Evolutionary conservation across 495 filamentous ascomycete genomes (phyloP).

Genomic region (Penicillium salamii): DNA sequence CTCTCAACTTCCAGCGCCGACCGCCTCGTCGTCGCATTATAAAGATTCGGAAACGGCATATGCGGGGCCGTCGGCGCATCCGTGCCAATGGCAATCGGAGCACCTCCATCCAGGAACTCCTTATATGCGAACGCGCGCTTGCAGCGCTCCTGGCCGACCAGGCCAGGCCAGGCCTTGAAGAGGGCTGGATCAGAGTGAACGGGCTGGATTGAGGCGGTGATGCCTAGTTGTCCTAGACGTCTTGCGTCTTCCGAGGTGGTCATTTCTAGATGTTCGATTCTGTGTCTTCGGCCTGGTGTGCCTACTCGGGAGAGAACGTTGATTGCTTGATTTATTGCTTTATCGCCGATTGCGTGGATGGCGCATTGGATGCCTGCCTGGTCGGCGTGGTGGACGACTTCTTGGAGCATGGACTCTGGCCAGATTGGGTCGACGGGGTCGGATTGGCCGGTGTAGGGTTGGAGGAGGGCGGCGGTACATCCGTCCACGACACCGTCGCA

Average conservation of each 20-base stretch:
- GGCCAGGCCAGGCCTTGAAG: slow-evolving; percentile 55
- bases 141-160: slow-evolving; percentile 53
- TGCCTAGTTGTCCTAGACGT: slow-evolving; percentile 52
- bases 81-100: slow-evolving; percentile 55
- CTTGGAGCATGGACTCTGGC: slow-evolving; percentile 47
- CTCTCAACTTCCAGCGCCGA: slow-evolving; percentile 50
- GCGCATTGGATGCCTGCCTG: slow-evolving; percentile 58
- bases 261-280: slow-evolving; percentile 62
- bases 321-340: slow-evolving; percentile 53
- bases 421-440: slow-evolving; percentile 52
- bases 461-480: slow-evolving; percentile 59
- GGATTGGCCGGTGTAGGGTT: slow-evolving; percentile 53
- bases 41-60: slow-evolving; percentile 52
- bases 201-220: slow-evolving; percentile 62
- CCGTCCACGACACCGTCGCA: slow-evolving; percentile 67
- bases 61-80: slow-evolving; percentile 59
- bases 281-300: slow-evolving; percentile 40
- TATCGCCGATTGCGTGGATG: slow-evolving; percentile 65
- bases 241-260: slow-evolving; percentile 50
- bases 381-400: slow-evolving; percentile 54
- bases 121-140: slow-evolving; percentile 59
- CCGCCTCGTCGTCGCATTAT: slow-evolving; percentile 56
- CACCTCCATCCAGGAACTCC: slow-evolving; percentile 56
- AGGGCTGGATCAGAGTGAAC: slow-evolving; percentile 62
- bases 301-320: slow-evolving; percentile 49